Percentiles rank a stretch among this genome's conserved stretches.
Evolutionary conservation across 495 filamentous ascomycete genomes (phyloP).

Genomic region (Collariella sp.): DNA sequence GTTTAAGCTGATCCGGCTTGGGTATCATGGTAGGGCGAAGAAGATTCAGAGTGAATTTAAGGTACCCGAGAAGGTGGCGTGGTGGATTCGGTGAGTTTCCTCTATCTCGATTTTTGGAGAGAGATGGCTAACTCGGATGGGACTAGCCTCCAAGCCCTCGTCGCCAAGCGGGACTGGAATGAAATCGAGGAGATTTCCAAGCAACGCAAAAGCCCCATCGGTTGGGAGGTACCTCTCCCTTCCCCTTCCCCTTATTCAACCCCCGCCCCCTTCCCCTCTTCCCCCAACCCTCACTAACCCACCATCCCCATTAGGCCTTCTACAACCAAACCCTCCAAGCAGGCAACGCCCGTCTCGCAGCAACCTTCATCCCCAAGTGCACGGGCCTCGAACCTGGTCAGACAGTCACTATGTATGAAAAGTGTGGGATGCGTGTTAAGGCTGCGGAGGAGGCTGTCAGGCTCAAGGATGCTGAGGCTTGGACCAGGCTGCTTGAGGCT

Average conservation of each 20-base stretch:
- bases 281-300: background rate
- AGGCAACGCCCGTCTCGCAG: constrained; percentile 81
- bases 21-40: constrained; percentile 69
- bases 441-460: constrained; percentile 87
- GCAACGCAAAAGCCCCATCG: constrained; percentile 76
- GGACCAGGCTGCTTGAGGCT: constrained; percentile 38
- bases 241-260: background rate
- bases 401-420: constrained; percentile 87
- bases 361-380: constrained; percentile 82
- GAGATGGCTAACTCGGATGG: background rate
- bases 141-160: constrained; percentile 68
- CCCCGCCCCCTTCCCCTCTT: background rate
- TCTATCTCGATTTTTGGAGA: background rate
- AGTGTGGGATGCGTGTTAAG: constrained; percentile 83
- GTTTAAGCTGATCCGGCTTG: constrained; percentile 66
- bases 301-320: constrained; percentile 54
- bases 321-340: constrained; percentile 82
- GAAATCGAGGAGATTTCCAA: constrained; percentile 80
- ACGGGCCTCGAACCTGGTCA: constrained; percentile 48
- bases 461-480: constrained; percentile 62
- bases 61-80: constrained; percentile 77
- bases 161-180: constrained; percentile 80
- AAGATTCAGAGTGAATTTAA: constrained; percentile 89
- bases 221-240: constrained; percentile 67
- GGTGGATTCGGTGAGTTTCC: constrained; percentile 61